Conservation (phyloP, 176 grass and related monocot genomes). For the Carex littledalei region DNA sequence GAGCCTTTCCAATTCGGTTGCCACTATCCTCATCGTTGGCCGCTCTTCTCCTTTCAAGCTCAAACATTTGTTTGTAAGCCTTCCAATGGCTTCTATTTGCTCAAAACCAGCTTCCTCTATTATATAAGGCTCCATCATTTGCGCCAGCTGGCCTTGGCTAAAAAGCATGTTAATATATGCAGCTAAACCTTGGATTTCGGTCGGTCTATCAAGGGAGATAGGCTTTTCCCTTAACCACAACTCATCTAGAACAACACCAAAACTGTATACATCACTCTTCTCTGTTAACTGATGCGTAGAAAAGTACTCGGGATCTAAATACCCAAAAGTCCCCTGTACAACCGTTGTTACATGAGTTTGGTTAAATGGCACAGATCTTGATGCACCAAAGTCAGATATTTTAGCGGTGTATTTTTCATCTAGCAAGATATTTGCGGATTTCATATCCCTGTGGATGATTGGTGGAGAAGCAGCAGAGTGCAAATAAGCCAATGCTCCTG, state of each 20-base stretch:
- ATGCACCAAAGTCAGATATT: slow-evolving; percentile 28
- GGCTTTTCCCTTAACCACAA: slow-evolving; percentile 2
- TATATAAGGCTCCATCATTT: not conserved
- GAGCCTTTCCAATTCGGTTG: not conserved
- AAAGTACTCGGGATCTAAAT: slow-evolving; percentile 35
- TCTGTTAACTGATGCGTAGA: slow-evolving; percentile 19
- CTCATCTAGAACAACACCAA: slow-evolving; percentile 24
- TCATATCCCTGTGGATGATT: slow-evolving; percentile 15
- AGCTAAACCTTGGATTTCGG: not conserved
- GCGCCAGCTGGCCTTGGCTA: not conserved
- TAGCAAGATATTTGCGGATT: slow-evolving; percentile 18
- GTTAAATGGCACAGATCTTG: not conserved
- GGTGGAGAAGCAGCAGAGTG: not conserved
- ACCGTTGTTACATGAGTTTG: not conserved
- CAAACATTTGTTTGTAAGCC: not conserved
- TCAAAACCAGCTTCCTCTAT: not conserved
- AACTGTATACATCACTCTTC: slow-evolving; percentile 36
- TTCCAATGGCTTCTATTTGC: not conserved
- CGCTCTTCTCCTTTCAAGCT: not conserved
- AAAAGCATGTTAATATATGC: not conserved
- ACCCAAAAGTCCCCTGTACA: slow-evolving; percentile 27
- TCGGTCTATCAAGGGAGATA: not conserved
- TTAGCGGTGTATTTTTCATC: slow-evolving; percentile 8
- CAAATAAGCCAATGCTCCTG: not conserved
- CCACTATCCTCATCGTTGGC: not conserved